Evolutionary conservation across 495 filamentous ascomycete species (phyloP).

Genomic region (Staphylotrichum longicolle): DNA sequence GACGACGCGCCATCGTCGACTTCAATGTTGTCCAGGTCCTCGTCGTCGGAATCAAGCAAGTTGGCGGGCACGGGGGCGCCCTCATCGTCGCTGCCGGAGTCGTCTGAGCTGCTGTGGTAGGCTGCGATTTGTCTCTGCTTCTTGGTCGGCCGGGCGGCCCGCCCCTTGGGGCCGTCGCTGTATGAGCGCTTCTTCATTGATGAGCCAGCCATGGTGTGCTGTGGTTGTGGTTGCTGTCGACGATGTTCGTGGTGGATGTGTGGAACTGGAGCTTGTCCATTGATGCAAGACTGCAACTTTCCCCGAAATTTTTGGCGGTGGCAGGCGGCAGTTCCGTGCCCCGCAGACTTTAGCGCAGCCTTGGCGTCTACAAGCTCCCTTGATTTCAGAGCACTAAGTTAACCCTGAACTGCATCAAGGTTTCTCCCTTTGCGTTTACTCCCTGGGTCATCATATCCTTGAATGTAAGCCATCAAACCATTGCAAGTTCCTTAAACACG

Average conservation of each 20-base stretch:
- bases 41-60: conserved; percentile 66
- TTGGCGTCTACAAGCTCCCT: too few species aligned
- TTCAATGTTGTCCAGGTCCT: conserved; percentile 49
- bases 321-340: conserved; percentile 20
- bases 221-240: conserved; percentile 5
- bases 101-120: conserved; percentile 72
- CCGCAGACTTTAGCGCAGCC: background rate
- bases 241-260: conserved; percentile 10
- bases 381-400: too few species aligned
- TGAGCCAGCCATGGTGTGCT: conserved; percentile 34
- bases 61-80: conserved; percentile 61
- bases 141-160: conserved; percentile 55
- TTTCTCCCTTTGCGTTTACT: too few species aligned
- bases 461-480: too few species aligned
- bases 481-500: too few species aligned
- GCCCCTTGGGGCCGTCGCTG: conserved; percentile 55
- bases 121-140: conserved; percentile 67
- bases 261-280: conserved; percentile 9
- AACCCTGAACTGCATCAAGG: too few species aligned
- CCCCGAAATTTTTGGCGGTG: conserved; percentile 42
- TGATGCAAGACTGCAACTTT: conserved; percentile 1
- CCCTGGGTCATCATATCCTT: too few species aligned
- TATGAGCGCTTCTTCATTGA: conserved; percentile 34
- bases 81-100: conserved; percentile 37
- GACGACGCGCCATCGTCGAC: conserved; percentile 44